These are phyloP conservation scores for Thelonectria rubi DNA, from an alignment of 2,329 filamentous ascomycete genomes.

Conservation along the genomic window DNA sequence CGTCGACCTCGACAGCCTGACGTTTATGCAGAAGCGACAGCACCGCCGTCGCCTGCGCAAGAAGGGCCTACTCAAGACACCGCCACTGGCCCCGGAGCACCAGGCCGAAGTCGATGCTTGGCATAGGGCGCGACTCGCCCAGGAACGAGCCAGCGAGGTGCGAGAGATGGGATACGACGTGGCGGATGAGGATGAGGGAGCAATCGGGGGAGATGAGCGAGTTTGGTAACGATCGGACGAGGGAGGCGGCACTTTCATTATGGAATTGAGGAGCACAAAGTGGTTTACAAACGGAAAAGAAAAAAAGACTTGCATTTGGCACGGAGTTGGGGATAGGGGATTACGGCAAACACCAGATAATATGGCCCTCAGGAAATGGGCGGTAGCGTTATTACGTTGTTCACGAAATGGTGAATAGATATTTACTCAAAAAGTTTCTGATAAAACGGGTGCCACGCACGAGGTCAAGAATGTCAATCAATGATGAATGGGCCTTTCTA, in stretches of 20 bases:
- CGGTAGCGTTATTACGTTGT: background rate
- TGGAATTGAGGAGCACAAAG: background rate
- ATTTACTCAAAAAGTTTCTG: background rate
- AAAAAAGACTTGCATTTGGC: background rate
- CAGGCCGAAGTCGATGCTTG: conserved; percentile 56
- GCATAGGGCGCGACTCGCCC: conserved; percentile 52
- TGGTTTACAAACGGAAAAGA: background rate
- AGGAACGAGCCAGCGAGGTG: conserved; percentile 52
- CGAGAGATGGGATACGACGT: conserved; percentile 53
- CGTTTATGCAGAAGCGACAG: conserved; percentile 57
- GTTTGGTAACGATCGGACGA: conserved; percentile 32
- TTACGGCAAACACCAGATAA: background rate
- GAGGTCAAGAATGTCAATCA: background rate
- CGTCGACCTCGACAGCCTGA: conserved; percentile 54
- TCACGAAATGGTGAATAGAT: background rate
- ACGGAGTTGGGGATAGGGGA: background rate
- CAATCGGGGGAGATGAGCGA: conserved; percentile 43
- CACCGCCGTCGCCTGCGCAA: conserved; percentile 61
- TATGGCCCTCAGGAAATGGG: background rate
- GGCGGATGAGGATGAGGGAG: conserved; percentile 44
- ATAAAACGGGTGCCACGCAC: background rate
- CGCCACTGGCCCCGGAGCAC: conserved; percentile 52
- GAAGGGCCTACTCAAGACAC: conserved; percentile 52
- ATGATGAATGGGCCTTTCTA: conserved; percentile 6
- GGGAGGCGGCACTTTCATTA: background rate